Base-by-base conservation (phyloP, 2,329 filamentous ascomycete species). In the Samsoniella hepiali region DNA sequence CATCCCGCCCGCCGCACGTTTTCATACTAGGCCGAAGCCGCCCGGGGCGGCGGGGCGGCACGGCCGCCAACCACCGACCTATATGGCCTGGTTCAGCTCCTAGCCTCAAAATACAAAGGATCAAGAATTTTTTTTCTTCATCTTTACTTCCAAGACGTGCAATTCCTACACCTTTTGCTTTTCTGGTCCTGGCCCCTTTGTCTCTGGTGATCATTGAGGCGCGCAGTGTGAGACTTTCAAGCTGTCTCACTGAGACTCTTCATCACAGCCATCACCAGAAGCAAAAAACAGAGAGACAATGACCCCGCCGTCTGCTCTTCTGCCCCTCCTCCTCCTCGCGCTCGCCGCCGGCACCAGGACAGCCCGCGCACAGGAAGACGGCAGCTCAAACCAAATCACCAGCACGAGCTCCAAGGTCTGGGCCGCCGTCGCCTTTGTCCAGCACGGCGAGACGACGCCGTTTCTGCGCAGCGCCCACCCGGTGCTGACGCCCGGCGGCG, bases 371-470 rank as follows among this genome's bases (percentile, higher is more conserved):
- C 58, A 61, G 34, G 47, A 44, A 11, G 58, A 45, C 17, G 29
- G 38, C 29, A 13, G 3, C 27, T 15, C 58, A 3, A 61, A 61
- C n/a, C 27, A 36, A 10, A 17, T 51, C 3, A 58, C 49, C 11
- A 54, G 49, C 38, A 40, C 67, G 22, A 72, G 71, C 45, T 74
- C 77, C 57, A 79, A 74, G 32, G 77, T 84, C 58, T 84, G 81
- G 80, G 78, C 80, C 4, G 79, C 78, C 0, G 78, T 81, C 50
- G 78, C 76, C 31, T 83, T 78, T 69, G 67, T 84, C 66, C 74
- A 80, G 65, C 74, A 85, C 68, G 84, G 84, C 68, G 84, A 87
- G 69, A 81, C 77, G 47, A 83, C 78, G 5, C 84, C 84, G 2
- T 53, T 74, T 2, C 54, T 72, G 1, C 64, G 71, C 7, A 65